Evolutionary conservation across 495 filamentous ascomycete species (phyloP), one percentile per base, ranked within the genome.

Genomic region (Stereocaulon alpinum): DNA sequence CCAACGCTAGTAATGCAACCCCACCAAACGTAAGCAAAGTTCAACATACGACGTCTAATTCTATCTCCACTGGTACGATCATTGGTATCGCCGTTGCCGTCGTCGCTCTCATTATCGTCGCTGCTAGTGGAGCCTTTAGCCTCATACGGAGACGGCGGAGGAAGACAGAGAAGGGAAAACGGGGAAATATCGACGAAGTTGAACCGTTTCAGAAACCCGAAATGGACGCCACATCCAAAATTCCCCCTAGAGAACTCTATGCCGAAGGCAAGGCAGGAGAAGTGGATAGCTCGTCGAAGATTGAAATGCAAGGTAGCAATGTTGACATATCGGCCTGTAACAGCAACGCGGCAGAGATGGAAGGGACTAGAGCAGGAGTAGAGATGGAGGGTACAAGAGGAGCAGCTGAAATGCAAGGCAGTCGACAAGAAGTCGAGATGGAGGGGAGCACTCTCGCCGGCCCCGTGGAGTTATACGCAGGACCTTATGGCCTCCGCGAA

Each of bases 241-340:
- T 47, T 18, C 53, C 44, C 27, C 29, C 57, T 9, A 54, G 37
- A 32, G 62, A 61, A 7, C 34, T 58, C 14, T 52, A 43, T 15
- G 40, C 54, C 30, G 52, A 27, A 37, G 44, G 54, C 18, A 64
- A 64, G 32, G 45, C 27, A 6, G 62, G 53, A 29, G 53, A 56
- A 30, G n/a, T 22, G 3, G 53, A 64, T 48, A 57, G 45, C 44
- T 43, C 47, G 17, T 48, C 42, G 37, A 53, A 40, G 32, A 55
- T 51, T 10, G 62, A 64, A 43, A 64, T 64, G 62, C 52, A 64
- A 41, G 58, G 62, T 24, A 64, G 52, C 54, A 30, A 64, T 24
- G 30, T 29, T 32, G 53, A 42, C 2, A 11, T 45, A 3, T 48
- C 47, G 34, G 10, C 45, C n/a, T 20, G 17, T 6, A 40, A 18